Base-by-base conservation (phyloP, 139 green algal genomes). In the Chlorella ohadii region DNA sequence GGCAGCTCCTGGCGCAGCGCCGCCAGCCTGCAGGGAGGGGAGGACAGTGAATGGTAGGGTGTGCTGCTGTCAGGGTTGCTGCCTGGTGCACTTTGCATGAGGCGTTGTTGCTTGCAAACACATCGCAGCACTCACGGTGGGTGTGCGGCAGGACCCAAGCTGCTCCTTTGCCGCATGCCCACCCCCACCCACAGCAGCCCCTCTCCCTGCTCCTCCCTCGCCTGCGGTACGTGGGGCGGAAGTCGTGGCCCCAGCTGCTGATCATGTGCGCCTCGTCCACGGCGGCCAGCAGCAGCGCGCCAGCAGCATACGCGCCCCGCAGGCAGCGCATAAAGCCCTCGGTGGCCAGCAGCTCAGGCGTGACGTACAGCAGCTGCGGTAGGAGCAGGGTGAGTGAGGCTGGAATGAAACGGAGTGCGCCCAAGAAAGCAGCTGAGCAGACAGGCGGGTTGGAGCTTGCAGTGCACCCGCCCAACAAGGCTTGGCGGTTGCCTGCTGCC, bases 311-410 rank as follows among this genome's bases (percentile, higher is more conserved):
- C 6, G 44, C 41, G 3, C 28, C 27, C 13, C 56, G 68, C 68
- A 85, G 80, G 51, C 47, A 63, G 34, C n/a, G 33, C 80, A 72
- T 41, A 56, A 85, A 85, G 56, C 33, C 19, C 23, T 79, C 55
- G 1, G 80, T 89, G 12, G 85, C 80, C 56, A 93, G 81, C 87
- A 91, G 86, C 82, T 93, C 89, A 4, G 95, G 95, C 12, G 95
- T 98, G 15, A 96, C 84, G 84, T 96, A 98, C 81, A 98, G 90
- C 84, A 98, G 90, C 82, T 91, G 89, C 83, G 78, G 80, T 65
- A 7, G 59, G 44, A 73, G 11, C 9, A 22, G 51, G 31, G 31
- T 17, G 15, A 19, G 47, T 4, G 31, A n/a, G n/a, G n/a, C n/a
- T n/a, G n/a, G n/a, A n/a, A n/a, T n/a, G n/a, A n/a, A n/a, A n/a